A percentile compares a stretch with the other conserved stretches of the same genome.
Evolutionary conservation across 768 basidiomycete species (phyloP).

Genomic region (Myochromella boudieri): DNA sequence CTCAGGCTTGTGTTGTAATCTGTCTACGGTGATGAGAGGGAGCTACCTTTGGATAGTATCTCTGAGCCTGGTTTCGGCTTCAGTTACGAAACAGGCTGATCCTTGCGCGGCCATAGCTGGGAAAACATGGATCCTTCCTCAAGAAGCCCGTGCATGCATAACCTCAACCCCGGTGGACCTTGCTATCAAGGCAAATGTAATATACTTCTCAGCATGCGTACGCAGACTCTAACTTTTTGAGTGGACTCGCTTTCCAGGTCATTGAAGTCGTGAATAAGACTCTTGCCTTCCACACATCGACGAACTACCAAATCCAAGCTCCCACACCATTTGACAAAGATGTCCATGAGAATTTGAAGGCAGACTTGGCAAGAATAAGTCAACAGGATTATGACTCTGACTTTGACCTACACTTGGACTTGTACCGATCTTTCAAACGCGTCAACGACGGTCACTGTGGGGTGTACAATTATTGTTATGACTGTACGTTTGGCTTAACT

Average conservation of each 20-base stretch:
- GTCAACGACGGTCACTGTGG: constrained; percentile 61
- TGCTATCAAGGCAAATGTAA: constrained; percentile 50
- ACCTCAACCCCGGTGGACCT: constrained; percentile 46
- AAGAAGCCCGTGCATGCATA: constrained; percentile 51
- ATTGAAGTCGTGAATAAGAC: constrained; percentile 60
- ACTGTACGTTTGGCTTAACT: constrained; percentile 16
- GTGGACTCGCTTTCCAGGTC: constrained; percentile 31
- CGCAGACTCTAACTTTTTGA: background rate
- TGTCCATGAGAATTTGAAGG: constrained; percentile 56
- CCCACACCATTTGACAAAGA: constrained; percentile 51
- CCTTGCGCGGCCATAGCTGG: constrained; percentile 55
- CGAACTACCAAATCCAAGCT: constrained; percentile 58
- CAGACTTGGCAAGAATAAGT: constrained; percentile 50
- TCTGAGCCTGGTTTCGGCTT: background rate
- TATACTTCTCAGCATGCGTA: constrained; percentile 8
- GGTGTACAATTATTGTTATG: constrained; percentile 53
- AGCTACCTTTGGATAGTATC: background rate
- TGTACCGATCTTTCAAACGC: constrained; percentile 52
- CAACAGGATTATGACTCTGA: constrained; percentile 46
- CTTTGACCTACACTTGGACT: constrained; percentile 54
- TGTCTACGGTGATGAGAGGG: too few relatives aligned
- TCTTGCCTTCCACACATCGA: constrained; percentile 59
- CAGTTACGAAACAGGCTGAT: constrained; percentile 24
- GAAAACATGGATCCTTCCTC: constrained; percentile 54
- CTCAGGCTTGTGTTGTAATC: too few relatives aligned